A percentile compares a stretch with the other conserved stretches of the same genome.
phyloP scores from a whole-genome alignment of 2,329 filamentous ascomycete genomes.

The Curvularia sp. region DNA sequence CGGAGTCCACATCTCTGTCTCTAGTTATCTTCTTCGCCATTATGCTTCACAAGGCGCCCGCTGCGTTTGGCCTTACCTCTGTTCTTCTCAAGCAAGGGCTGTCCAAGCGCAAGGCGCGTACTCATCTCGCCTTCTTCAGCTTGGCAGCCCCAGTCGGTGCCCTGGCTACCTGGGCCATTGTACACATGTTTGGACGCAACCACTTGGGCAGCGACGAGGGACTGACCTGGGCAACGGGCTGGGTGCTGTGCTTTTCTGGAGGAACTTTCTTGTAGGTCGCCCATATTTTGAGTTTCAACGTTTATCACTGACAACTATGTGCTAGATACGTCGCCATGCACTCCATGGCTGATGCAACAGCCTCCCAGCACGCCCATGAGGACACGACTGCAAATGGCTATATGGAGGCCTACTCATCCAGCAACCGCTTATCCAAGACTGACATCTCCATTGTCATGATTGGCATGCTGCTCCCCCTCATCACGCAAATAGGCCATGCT shows the following conservation, averaged over 20 bases:
- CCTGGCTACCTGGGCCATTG: conserved; percentile 79
- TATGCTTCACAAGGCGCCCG: conserved; percentile 96
- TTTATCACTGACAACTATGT: conserved; percentile 11
- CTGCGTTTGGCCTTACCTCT: conserved; percentile 92
- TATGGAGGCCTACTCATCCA: conserved; percentile 59
- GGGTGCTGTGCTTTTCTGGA: conserved; percentile 91
- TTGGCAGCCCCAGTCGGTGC: conserved; percentile 88
- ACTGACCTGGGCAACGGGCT: conserved; percentile 87
- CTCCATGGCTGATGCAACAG: conserved; percentile 83
- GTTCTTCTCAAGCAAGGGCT: conserved; percentile 89
- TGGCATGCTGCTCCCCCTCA: conserved; percentile 78
- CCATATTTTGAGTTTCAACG: conserved; percentile 21
- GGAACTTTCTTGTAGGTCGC: conserved; percentile 87
- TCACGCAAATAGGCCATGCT: conserved; percentile 76
- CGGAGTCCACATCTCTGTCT: conserved; percentile 70
- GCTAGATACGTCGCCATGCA: conserved; percentile 95
- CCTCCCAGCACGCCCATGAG: conserved; percentile 34
- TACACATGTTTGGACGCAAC: conserved; percentile 73
- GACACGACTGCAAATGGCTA: conserved; percentile 56
- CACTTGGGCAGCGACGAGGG: conserved; percentile 64
- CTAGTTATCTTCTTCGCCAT: conserved; percentile 95
- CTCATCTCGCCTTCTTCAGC: conserved; percentile 89
- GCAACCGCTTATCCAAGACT: conserved; percentile 57
- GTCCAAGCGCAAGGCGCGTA: conserved; percentile 81
- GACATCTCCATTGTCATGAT: conserved; percentile 70